Conservation (phyloP, 2,329 filamentous ascomycete genomes). For the Arachnomyces sp. region DNA sequence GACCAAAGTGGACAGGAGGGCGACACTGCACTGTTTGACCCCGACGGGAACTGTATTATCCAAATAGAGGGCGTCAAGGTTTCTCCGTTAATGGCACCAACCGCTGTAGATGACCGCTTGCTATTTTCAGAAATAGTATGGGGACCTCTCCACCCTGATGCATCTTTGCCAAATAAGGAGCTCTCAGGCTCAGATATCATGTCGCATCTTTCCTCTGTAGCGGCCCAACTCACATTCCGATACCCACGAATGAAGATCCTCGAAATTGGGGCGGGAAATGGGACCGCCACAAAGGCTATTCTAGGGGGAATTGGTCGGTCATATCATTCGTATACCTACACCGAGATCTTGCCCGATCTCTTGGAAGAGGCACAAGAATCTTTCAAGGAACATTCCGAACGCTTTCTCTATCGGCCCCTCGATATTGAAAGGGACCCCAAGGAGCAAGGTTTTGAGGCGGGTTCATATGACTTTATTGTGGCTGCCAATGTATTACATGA, state of each 20-base stretch:
- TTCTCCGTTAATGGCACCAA: conserved; percentile 1
- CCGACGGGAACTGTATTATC: not conserved
- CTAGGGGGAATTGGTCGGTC: not conserved
- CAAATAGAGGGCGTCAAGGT: conserved; percentile 1
- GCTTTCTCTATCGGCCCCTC: conserved; percentile 8
- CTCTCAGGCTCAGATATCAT: not conserved
- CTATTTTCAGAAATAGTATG: not conserved
- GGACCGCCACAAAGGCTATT: not conserved
- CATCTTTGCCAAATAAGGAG: not conserved
- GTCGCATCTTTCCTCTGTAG: not conserved
- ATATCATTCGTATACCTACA: conserved; percentile 12
- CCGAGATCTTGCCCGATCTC: conserved; percentile 15
- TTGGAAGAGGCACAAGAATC: conserved; percentile 10
- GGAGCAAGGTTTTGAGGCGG: conserved; percentile 12
- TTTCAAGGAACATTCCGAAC: conserved; percentile 4
- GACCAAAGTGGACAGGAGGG: not conserved
- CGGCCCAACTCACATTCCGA: conserved; percentile 1
- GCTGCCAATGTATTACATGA: conserved; percentile 26
- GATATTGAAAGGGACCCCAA: conserved; percentile 13
- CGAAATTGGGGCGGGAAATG: conserved; percentile 7
- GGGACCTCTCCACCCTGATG: not conserved
- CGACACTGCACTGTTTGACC: not conserved
- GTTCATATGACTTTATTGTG: conserved; percentile 16
- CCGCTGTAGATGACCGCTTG: not conserved
- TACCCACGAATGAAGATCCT: conserved; percentile 7